Evolutionary conservation across 805 yeast genomes (phyloP).

Genomic region (Zygosaccharomyces pseudorouxii): DNA sequence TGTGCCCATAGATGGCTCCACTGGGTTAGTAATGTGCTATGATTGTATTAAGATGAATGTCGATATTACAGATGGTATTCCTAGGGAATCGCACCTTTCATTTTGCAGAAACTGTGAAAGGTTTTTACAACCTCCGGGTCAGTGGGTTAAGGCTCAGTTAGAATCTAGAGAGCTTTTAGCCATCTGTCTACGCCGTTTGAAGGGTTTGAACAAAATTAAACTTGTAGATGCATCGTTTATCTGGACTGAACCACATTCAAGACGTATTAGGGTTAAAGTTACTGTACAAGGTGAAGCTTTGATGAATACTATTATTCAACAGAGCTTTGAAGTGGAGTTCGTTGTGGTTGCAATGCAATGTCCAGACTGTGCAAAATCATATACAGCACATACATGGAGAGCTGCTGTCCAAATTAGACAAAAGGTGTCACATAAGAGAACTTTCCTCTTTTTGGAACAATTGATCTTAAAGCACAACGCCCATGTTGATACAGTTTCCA

Average conservation of each 20-base stretch:
- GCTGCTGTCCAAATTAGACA: conserved; percentile 97
- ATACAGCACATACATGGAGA: conserved; percentile 96
- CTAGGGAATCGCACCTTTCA: conserved; percentile 88
- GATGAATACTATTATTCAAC: conserved; percentile 87
- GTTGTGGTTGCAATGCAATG: conserved; percentile 95
- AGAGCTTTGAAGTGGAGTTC: conserved; percentile 90
- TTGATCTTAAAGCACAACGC: conserved; percentile 88
- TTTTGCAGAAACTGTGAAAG: conserved; percentile 97
- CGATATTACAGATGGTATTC: conserved; percentile 90
- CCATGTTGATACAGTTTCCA: conserved; percentile 88
- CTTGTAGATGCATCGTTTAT: conserved; percentile 89
- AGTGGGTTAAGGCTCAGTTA: conserved; percentile 86
- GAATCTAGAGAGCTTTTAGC: conserved; percentile 93
- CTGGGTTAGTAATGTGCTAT: conserved; percentile 91
- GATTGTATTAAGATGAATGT: conserved; percentile 93
- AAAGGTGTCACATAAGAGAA: conserved; percentile 94
- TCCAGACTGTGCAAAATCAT: conserved; percentile 96
- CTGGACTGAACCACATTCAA: conserved; percentile 99
- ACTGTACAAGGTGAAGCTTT: conserved; percentile 97
- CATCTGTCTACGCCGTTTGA: conserved; percentile 78
- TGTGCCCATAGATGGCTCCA: conserved; percentile 93
- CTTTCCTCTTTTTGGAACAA: conserved; percentile 93
- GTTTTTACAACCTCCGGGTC: conserved; percentile 88
- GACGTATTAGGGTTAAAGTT: conserved; percentile 85
- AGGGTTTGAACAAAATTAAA: conserved; percentile 81